phyloP scores from a whole-genome alignment of 805 yeast species.

The Metschnikowia vanudenii region DNA sequence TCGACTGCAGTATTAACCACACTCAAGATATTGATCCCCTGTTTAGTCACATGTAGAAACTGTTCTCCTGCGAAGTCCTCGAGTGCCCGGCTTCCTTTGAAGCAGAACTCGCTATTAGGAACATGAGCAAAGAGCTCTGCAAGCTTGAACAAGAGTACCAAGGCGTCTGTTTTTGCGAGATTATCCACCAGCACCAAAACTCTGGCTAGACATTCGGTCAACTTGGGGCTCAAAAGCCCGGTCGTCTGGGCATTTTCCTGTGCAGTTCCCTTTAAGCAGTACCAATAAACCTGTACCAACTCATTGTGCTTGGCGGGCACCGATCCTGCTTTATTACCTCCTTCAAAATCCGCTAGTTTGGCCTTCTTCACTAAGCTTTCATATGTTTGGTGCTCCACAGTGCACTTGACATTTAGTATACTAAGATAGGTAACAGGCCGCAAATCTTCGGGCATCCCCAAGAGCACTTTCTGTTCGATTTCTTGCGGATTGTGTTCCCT shows the following conservation, averaged over 20 bases:
- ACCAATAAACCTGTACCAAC: conserved; percentile 30
- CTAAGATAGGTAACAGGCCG: conserved; percentile 35
- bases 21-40: conserved; percentile 32
- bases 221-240: not conserved
- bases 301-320: conserved; percentile 16
- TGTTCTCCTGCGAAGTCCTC: conserved; percentile 31
- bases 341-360: conserved; percentile 8
- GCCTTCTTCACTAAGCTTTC: conserved; percentile 31
- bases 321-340: not conserved
- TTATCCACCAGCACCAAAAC: conserved; percentile 21
- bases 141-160: conserved; percentile 36
- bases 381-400: conserved; percentile 29
- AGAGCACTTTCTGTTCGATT: conserved; percentile 20
- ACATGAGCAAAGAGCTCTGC: conserved; percentile 12
- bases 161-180: conserved; percentile 26
- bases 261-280: conserved; percentile 22
- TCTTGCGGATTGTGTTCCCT: conserved; percentile 8
- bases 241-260: not conserved
- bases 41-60: conserved; percentile 34
- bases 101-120: conserved; percentile 29
- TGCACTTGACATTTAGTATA: conserved; percentile 30
- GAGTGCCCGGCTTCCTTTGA: conserved; percentile 35
- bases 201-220: conserved; percentile 1
- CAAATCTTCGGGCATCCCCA: conserved; percentile 32
- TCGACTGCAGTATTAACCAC: conserved; percentile 20